These are phyloP conservation scores for Oryza glaberrima DNA, from an alignment of 176 grass and related monocot species.

Conservation along the genomic window DNA sequence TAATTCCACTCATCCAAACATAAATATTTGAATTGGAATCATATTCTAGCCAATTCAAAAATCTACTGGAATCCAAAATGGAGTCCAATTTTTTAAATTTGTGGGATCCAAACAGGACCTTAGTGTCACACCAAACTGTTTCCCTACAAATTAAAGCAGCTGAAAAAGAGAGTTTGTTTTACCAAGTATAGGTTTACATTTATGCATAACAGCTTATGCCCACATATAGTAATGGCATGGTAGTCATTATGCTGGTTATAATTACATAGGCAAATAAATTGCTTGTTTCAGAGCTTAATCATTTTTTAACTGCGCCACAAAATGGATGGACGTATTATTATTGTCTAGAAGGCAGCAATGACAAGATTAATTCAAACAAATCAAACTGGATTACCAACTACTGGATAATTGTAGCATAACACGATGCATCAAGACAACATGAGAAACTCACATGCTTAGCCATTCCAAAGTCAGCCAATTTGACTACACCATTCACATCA, in stretches of 20 bases:
- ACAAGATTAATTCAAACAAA: conserved; percentile 25
- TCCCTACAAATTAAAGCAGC: conserved; percentile 3
- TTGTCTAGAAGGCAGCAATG: neutral
- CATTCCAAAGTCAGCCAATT: conserved; percentile 99
- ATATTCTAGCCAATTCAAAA: neutral
- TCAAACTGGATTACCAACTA: neutral
- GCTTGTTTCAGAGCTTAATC: neutral
- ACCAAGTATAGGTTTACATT: conserved; percentile 24
- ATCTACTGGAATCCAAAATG: neutral
- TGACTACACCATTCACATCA: conserved; percentile 92
- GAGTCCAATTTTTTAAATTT: neutral
- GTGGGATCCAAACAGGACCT: neutral
- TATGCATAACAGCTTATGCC: conserved; percentile 14
- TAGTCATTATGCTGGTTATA: neutral
- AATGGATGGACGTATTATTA: conserved; percentile 29
- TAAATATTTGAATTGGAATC: neutral
- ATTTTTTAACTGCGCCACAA: neutral
- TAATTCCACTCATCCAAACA: neutral
- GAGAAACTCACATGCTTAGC: conserved; percentile 88
- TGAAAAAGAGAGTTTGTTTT: neutral
- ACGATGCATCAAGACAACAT: neutral
- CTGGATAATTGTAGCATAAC: conserved; percentile 24
- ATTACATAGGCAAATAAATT: conserved; percentile 13
- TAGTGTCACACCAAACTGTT: conserved; percentile 1
- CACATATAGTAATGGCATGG: neutral